Percentiles rank a stretch among this genome's conserved stretches.
phyloP scores from a whole-genome alignment of 441 rosid genomes.

The Theobroma grandiflorum region DNA sequence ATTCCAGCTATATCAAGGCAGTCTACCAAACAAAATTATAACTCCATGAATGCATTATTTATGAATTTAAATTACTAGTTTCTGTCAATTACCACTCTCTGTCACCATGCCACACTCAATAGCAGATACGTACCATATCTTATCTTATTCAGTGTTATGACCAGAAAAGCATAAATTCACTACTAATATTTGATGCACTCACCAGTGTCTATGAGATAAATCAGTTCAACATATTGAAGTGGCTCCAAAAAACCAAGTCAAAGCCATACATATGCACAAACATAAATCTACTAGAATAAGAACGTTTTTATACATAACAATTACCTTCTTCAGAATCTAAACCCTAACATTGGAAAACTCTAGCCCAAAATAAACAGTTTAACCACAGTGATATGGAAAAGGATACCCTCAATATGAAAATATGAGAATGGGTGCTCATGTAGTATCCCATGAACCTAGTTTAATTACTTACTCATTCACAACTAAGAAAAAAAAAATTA shows the following conservation, averaged over 20 bases:
- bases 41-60: neutral
- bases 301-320: neutral
- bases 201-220: neutral
- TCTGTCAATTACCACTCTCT: neutral
- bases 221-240: neutral
- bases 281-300: neutral
- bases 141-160: neutral
- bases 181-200: neutral
- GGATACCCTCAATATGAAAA: neutral
- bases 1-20: neutral
- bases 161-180: neutral
- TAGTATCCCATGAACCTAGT: neutral
- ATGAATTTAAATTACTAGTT: neutral
- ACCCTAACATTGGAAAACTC: neutral
- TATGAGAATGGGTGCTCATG: neutral
- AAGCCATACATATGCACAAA: neutral
- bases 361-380: neutral
- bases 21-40: constrained; percentile 1
- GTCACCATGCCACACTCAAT: neutral
- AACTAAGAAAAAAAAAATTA: neutral
- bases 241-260: neutral
- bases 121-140: neutral
- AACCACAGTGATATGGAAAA: neutral
- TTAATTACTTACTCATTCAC: neutral
- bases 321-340: neutral